Evolutionary conservation across 139 green algal genomes (phyloP).

Genomic region (Mesotaenium endlicherianum): DNA sequence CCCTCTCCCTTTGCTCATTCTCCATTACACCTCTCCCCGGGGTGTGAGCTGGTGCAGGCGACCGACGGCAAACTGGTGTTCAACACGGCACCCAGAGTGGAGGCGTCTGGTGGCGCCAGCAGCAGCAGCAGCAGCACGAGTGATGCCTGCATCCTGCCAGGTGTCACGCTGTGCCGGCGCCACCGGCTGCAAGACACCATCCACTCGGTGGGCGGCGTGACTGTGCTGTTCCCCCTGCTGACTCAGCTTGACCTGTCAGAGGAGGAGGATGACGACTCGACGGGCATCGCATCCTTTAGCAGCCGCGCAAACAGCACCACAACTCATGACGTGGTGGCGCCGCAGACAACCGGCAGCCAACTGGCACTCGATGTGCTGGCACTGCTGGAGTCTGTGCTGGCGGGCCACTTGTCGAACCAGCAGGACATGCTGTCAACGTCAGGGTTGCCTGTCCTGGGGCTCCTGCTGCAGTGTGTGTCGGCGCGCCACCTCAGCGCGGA

Average conservation of each 20-base stretch:
- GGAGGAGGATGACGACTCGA: not conserved
- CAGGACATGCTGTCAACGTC: slow-evolving; percentile 28
- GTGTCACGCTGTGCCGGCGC: slow-evolving; percentile 20
- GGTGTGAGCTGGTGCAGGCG: slow-evolving; percentile 7
- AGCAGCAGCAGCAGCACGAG: not conserved
- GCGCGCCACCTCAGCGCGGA: slow-evolving; percentile 37
- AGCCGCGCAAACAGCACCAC: not conserved
- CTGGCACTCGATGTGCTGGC: slow-evolving; percentile 28
- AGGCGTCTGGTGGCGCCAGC: not conserved
- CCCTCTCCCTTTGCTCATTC: not conserved
- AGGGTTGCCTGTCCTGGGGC: slow-evolving; percentile 18
- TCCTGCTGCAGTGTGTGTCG: slow-evolving; percentile 40
- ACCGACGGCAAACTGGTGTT: slow-evolving; percentile 1
- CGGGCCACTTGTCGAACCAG: slow-evolving; percentile 20
- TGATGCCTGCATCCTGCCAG: not conserved
- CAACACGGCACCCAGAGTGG: slow-evolving; percentile 1
- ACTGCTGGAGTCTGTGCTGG: slow-evolving; percentile 35
- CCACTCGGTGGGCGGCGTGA: slow-evolving; percentile 39
- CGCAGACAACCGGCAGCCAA: slow-evolving; percentile 1
- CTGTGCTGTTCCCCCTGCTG: slow-evolving; percentile 38
- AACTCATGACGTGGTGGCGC: not conserved
- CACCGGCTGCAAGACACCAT: slow-evolving; percentile 35
- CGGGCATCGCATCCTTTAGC: not conserved
- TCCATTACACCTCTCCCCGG: not conserved
- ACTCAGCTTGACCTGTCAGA: slow-evolving; percentile 32